A percentile compares a stretch with the other conserved stretches of the same genome.
These are phyloP conservation scores for Ogataea philodendri DNA, from an alignment of 805 yeast genomes.

Conservation along the genomic window DNA sequence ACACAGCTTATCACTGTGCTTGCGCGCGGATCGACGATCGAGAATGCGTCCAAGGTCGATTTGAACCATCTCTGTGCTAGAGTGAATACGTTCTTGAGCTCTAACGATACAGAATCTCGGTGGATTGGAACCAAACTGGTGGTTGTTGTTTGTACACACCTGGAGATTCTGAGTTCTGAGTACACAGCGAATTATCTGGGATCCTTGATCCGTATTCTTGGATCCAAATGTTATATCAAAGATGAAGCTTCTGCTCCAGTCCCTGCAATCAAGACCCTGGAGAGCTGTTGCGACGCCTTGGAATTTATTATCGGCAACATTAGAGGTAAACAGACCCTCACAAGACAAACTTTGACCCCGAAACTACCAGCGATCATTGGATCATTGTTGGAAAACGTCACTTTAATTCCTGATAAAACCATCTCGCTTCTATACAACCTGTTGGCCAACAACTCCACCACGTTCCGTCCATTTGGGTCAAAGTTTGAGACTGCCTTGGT, in stretches of 20 bases:
- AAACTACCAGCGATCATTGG: conserved; percentile 62
- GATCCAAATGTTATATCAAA: conserved; percentile 37
- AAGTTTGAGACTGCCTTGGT: conserved; percentile 51
- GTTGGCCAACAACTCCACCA: conserved; percentile 62
- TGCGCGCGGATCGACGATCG: conserved; percentile 32
- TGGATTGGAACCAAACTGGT: conserved; percentile 62
- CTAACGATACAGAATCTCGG: conserved; percentile 43
- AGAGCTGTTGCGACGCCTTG: conserved; percentile 40
- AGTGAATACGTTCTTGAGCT: conserved; percentile 41
- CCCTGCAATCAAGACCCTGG: conserved; percentile 30
- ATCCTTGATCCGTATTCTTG: conserved; percentile 42
- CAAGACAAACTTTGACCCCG: conserved; percentile 82
- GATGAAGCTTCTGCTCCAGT: conserved; percentile 29
- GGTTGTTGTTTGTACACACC: conserved; percentile 39
- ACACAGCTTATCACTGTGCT: conserved; percentile 25
- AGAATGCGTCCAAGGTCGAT: conserved; percentile 47
- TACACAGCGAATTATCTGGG: conserved; percentile 42
- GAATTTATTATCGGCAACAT: conserved; percentile 45
- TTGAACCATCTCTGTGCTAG: conserved; percentile 49
- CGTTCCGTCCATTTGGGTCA: conserved; percentile 75
- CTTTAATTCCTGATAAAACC: conserved; percentile 38
- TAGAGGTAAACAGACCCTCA: conserved; percentile 78
- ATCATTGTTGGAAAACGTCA: conserved; percentile 45
- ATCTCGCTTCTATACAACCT: conserved; percentile 43
- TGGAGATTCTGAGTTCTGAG: conserved; percentile 38